Evolutionary conservation across 1,139 yeast genomes (phyloP), one percentile per base, ranked within the genome.

Genomic region (Kodamaea suecica): DNA sequence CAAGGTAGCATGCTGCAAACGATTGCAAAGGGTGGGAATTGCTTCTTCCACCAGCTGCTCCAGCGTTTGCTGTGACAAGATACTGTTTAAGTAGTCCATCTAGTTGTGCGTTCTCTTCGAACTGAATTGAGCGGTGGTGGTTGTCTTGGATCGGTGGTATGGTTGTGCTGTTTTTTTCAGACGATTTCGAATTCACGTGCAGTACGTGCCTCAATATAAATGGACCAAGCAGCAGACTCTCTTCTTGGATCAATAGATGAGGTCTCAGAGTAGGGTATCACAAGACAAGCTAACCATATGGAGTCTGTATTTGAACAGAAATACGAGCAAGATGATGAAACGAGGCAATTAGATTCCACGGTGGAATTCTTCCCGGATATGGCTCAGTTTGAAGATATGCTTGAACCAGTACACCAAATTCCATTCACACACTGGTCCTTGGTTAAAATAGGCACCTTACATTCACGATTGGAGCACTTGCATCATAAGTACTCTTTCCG

Each of bases 11-110:
- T 92, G 90, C 37, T 81, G 80, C 36, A 92, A 74, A 33, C 97
- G 69, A 53, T 94, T 95, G 50, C 96, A 86, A 37, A 92, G 67
- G 4, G 94, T 86, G 5, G 92, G 80, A 40, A 94, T 90, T 11
- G 96, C 86, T 50, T 86, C 95, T 47, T 83, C 88, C 7, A 85
- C 96, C 66, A 63, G 69, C 43, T 62, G 70, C 27, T 67, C 75
- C 50, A 52, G 63, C 46, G 55, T 61, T 38, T 38, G 52, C 47
- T 50, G 63, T 20, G 57, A 45, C 35, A 70, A 51, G 11, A 67
- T 63, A 42, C 59, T 65, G 45, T 65, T 66, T 37, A 70, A 45
- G 50, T 66, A 66, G 34, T 66, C 72, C 73, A 67, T 67, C 15
- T 12, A 12, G 29, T 5, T 8, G 21, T 19, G 9, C 21, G 21